Conservation (phyloP, 768 basidiomycete genomes). For the Lactarius indigo region DNA sequence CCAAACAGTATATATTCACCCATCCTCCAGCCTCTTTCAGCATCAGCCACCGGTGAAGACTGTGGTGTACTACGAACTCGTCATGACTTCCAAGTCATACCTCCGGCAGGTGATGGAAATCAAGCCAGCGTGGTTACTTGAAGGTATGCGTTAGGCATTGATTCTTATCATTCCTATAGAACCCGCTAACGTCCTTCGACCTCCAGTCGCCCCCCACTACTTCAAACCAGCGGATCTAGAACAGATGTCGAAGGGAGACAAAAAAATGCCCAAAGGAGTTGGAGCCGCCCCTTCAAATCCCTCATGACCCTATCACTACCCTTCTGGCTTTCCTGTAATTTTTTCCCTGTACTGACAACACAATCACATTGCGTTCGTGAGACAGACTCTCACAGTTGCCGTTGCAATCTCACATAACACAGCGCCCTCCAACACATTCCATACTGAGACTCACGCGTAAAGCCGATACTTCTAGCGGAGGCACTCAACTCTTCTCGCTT, state of each 20-base stretch:
- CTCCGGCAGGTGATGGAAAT: constrained; percentile 99
- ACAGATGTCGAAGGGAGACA: constrained; percentile 74
- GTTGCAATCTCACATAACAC: not conserved
- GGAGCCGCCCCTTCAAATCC: constrained; percentile 31
- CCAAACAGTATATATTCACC: constrained; percentile 96
- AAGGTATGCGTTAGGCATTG: constrained; percentile 52
- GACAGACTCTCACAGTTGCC: not conserved
- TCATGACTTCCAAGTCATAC: constrained; percentile 97
- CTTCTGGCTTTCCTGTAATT: constrained; percentile 5
- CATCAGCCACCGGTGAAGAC: constrained; percentile 91
- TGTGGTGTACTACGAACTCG: constrained; percentile 92
- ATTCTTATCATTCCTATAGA: constrained; percentile 2
- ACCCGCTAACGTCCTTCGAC: constrained; percentile 14
- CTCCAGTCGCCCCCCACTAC: constrained; percentile 89
- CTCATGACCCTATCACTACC: constrained; percentile 11
- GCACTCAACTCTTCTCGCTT: constrained; percentile 4
- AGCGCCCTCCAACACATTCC: not conserved
- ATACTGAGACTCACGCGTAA: not conserved
- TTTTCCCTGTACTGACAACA: constrained; percentile 4
- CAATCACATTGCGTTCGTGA: not conserved
- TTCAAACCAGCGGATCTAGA: constrained; percentile 86
- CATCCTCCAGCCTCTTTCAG: constrained; percentile 92
- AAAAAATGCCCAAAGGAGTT: constrained; percentile 91
- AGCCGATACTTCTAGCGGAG: not conserved
- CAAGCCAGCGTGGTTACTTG: constrained; percentile 90